Conservation (phyloP, 2,329 filamentous ascomycete genomes). For the Sphaceloma murrayae region DNA sequence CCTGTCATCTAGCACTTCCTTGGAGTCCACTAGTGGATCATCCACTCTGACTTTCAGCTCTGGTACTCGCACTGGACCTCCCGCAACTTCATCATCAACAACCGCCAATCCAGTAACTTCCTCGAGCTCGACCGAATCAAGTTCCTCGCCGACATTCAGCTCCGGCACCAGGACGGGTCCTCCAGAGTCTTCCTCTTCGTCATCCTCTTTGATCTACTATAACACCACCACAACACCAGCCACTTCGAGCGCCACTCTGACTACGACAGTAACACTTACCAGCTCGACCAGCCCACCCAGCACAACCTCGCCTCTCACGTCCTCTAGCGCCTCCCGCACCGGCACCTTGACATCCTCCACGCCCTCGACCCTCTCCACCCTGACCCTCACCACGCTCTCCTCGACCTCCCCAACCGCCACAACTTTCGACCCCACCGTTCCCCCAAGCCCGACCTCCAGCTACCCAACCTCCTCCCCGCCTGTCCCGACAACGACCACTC, state of each 20-base stretch:
- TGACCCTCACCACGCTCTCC: background rate
- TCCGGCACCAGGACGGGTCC: slow-evolving; percentile 20
- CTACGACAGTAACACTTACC: slow-evolving; percentile 20
- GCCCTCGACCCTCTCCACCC: slow-evolving; percentile 1
- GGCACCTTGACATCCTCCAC: background rate
- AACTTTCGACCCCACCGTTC: background rate
- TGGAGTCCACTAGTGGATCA: background rate
- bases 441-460: background rate
- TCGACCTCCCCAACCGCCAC: background rate
- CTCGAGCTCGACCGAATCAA: slow-evolving; percentile 1
- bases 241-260: slow-evolving; percentile 1
- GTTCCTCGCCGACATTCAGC: slow-evolving; percentile 12
- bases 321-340: slow-evolving; percentile 1
- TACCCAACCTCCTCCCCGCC: background rate
- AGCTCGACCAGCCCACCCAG: slow-evolving; percentile 22
- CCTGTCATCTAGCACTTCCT: background rate
- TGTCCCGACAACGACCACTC: background rate
- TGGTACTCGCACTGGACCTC: slow-evolving; percentile 21
- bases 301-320: slow-evolving; percentile 17
- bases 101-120: slow-evolving; percentile 8
- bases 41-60: slow-evolving; percentile 7
- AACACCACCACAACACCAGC: background rate
- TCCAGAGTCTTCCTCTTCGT: slow-evolving; percentile 8
- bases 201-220: background rate
- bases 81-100: background rate